These are phyloP conservation scores for Polyplosphaeria fusca DNA, from an alignment of 495 filamentous ascomycete species.

Conservation along the genomic window DNA sequence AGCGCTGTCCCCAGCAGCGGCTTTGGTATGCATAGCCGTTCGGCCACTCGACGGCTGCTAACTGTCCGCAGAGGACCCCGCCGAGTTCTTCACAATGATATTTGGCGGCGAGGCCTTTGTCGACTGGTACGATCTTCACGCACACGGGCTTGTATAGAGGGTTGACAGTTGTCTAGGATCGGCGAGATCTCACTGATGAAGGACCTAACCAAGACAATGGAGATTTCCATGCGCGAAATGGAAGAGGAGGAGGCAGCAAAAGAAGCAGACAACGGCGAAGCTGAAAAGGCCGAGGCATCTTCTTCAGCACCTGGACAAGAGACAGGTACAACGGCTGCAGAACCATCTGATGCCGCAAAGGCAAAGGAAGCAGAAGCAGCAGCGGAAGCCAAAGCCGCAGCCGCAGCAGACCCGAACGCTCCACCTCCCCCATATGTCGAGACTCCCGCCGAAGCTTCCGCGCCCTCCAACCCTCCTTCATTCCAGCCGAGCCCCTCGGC, in stretches of 20 bases:
- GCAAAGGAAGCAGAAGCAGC: conserved; percentile 22
- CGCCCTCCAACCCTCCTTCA: conserved; percentile 1
- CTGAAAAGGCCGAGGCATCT: conserved; percentile 19
- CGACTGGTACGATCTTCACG: conserved; percentile 47
- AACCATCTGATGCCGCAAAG: conserved; percentile 6
- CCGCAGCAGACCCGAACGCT: not conserved
- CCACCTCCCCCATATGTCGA: conserved; percentile 29
- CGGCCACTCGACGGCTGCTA: conserved; percentile 28
- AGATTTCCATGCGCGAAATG: conserved; percentile 43
- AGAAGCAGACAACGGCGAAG: conserved; percentile 7
- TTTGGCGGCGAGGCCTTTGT: conserved; percentile 96
- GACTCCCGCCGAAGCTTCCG: conserved; percentile 9
- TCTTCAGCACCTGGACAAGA: conserved; percentile 11
- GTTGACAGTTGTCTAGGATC: conserved; percentile 36
- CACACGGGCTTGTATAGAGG: not conserved
- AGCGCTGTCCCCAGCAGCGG: conserved; percentile 79
- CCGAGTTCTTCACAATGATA: conserved; percentile 98
- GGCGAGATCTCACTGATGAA: conserved; percentile 48
- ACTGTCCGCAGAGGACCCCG: conserved; percentile 67
- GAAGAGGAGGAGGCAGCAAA: conserved; percentile 40
- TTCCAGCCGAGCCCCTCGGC: conserved; percentile 14
- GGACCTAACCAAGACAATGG: conserved; percentile 47
- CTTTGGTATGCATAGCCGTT: conserved; percentile 59
- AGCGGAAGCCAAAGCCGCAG: conserved; percentile 5
- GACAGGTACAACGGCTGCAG: not conserved